Conservation (phyloP, 306 rosid species). For the Cicer pinnatifidum region DNA sequence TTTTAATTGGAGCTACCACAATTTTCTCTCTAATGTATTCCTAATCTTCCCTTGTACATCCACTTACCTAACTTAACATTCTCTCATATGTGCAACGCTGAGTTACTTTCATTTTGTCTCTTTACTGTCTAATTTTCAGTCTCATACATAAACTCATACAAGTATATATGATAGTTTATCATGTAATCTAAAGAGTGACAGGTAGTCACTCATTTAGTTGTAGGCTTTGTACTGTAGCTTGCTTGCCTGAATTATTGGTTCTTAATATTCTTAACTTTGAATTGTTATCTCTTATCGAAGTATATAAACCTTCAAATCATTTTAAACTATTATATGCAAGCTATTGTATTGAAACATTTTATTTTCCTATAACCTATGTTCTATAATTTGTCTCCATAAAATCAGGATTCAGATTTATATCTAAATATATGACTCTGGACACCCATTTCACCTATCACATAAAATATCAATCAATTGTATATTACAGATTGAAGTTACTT, state of each 20-base stretch:
- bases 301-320: slow-evolving; percentile 11
- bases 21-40: slow-evolving; percentile 5
- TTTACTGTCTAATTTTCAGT: neutral
- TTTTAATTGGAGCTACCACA: neutral
- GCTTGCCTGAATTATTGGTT: slow-evolving; percentile 14
- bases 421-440: neutral
- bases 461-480: neutral
- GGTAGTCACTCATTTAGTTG: neutral
- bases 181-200: neutral
- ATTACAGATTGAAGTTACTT: slow-evolving; percentile 76
- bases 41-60: neutral
- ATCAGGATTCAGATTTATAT: neutral
- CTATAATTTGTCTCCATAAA: neutral
- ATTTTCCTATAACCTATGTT: neutral
- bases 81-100: neutral
- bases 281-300: slow-evolving; percentile 11
- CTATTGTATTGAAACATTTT: neutral
- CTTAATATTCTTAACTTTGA: slow-evolving; percentile 33
- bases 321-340: slow-evolving; percentile 3
- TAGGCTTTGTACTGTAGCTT: slow-evolving; percentile 12
- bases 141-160: neutral
- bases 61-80: neutral
- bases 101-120: neutral
- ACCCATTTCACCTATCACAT: neutral
- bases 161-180: slow-evolving; percentile 9